phyloP scores from a whole-genome alignment of 441 rosid genomes.

The Isatis lusitanica region DNA sequence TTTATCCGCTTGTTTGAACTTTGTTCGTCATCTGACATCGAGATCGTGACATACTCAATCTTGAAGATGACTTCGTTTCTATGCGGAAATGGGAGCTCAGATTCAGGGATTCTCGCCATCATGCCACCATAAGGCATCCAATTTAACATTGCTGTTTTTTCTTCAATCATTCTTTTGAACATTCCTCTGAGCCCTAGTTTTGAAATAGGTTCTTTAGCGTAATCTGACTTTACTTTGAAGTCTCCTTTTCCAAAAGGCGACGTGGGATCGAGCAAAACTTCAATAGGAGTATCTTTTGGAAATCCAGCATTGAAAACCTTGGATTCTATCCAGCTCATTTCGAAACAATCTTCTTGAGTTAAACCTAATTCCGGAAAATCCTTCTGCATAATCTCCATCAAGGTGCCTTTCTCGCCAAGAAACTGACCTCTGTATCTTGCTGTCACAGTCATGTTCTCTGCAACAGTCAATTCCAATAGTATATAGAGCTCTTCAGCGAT shows the following conservation, averaged over 20 bases:
- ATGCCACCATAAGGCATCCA: constrained; percentile 64
- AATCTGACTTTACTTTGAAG: constrained; percentile 72
- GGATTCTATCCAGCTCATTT: constrained; percentile 65
- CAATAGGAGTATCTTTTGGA: constrained; percentile 42
- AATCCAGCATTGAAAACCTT: constrained; percentile 49
- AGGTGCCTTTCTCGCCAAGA: constrained; percentile 47
- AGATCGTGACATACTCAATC: constrained; percentile 27
- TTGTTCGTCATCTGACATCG: constrained; percentile 15
- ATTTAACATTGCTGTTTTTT: constrained; percentile 46
- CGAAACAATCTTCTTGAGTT: constrained; percentile 45
- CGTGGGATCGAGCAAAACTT: constrained; percentile 43
- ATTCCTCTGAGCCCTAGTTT: constrained; percentile 49
- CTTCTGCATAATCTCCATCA: constrained; percentile 40
- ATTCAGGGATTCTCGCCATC: constrained; percentile 49
- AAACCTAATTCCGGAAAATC: constrained; percentile 63
- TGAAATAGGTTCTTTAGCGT: constrained; percentile 46
- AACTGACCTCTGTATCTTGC: constrained; percentile 47
- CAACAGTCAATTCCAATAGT: constrained; percentile 41
- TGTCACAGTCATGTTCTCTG: constrained; percentile 36
- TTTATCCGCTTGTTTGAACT: constrained; percentile 30
- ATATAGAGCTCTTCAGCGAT: constrained; percentile 57
- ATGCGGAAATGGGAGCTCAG: constrained; percentile 59
- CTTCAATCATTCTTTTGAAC: constrained; percentile 47
- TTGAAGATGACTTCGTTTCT: constrained; percentile 47
- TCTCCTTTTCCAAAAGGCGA: no score